These are phyloP conservation scores for Noccaea caerulescens DNA, from an alignment of 345 rosid species.

Conservation along the genomic window DNA sequence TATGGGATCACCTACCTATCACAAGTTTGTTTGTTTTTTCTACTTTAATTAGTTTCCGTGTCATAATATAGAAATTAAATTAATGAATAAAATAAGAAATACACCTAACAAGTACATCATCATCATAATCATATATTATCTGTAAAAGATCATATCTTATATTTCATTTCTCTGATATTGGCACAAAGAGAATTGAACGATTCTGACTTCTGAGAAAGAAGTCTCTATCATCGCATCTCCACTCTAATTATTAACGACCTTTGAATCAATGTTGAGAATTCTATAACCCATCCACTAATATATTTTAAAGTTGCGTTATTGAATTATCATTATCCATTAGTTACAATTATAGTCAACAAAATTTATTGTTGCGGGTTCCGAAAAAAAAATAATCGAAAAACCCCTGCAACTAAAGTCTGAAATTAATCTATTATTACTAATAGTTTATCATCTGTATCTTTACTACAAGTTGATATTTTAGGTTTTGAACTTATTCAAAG, in stretches of 20 bases:
- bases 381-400: background rate
- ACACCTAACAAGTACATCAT: constrained; percentile 2
- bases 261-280: background rate
- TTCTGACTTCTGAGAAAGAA: constrained; percentile 13
- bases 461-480: too few relatives aligned
- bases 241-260: constrained; percentile 18
- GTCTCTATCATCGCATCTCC: constrained; percentile 27
- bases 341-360: constrained; percentile 30
- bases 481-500: too few relatives aligned
- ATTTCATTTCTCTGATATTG: background rate
- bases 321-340: constrained; percentile 15
- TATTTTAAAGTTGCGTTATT: constrained; percentile 10
- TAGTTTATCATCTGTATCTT: too few relatives aligned
- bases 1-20: constrained; percentile 90
- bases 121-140: background rate
- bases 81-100: constrained; percentile 11
- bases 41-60: constrained; percentile 21
- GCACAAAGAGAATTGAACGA: constrained; percentile 16
- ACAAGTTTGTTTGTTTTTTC: background rate
- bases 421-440: too few relatives aligned
- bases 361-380: constrained; percentile 5
- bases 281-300: background rate
- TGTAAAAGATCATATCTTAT: background rate
- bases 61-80: background rate
- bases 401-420: background rate